Conservation (phyloP, 345 rosid genomes). For the Citrus mangshanensis region DNA sequence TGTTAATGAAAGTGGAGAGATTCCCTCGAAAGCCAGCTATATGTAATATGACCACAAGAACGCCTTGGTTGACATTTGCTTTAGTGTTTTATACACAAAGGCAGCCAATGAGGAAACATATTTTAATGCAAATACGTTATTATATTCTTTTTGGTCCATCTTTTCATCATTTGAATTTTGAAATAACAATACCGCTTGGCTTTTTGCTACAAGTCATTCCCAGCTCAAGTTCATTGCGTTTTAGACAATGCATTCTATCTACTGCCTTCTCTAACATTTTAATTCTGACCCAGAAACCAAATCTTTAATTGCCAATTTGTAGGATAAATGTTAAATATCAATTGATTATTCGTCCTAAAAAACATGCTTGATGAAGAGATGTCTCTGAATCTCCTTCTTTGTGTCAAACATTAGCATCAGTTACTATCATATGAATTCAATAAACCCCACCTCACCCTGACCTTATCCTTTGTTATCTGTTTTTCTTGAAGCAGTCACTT, state of each 20-base stretch:
- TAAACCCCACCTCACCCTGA: neutral
- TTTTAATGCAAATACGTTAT: no score
- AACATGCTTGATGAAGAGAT: neutral
- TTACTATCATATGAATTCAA: neutral
- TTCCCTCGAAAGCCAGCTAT: no score
- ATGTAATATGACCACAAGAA: neutral
- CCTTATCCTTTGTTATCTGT: neutral
- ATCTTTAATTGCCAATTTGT: neutral
- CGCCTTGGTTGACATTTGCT: neutral
- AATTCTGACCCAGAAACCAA: neutral
- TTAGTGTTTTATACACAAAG: neutral
- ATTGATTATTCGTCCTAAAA: neutral
- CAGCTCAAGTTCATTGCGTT: neutral
- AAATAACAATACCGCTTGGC: neutral
- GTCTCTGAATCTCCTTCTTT: neutral
- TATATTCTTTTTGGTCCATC: neutral
- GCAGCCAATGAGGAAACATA: neutral
- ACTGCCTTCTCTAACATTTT: neutral
- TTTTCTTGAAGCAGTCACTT: neutral
- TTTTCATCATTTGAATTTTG: no score
- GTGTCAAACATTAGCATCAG: neutral
- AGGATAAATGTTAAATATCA: neutral
- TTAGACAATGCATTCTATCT: neutral
- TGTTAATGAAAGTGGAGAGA: no score
- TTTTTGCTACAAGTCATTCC: neutral